Evolutionary conservation across 345 rosid genomes (phyloP), one percentile per base, ranked within the genome.

Genomic region (Conringia planisiliqua): DNA sequence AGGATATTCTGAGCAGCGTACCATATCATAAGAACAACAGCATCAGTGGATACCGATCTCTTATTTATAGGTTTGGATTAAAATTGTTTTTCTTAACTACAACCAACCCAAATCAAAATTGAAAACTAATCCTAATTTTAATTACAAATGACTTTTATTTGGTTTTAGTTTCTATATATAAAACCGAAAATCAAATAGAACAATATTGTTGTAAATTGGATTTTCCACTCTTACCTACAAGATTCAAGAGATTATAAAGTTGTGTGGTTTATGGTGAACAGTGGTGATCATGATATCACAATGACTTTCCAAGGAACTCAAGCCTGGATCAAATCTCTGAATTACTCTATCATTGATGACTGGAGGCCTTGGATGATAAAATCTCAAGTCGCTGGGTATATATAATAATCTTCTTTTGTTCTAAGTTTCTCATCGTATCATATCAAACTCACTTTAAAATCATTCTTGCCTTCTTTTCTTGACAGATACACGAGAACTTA

Each of bases 301-400:
- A 43, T 80, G n/a, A 83, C 93, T 2, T 85, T 74, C 68, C 4
- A 72, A 29, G 79, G 77, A 33, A 86, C 93, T 27, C 85, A 85
- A 81, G 86, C 80, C 0, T 88, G 93, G 86, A 85, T 84, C 55
- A 63, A 71, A 72, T 70, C 83, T 3, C 80, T 86, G 0, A 85
- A 82, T 68, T 84, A 85, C 62, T 63, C 88, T 26, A 82, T 82
- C 14, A 11, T 78, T 9, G 81, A 86, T 10, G 84, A 86, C 10
- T 85, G 90, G 93, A 77, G 90, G 61, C 70, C 83, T 0, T 89
- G 93, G 91, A 40, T 26, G 12, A 73, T 80, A 24, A 68, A 72
- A 4, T 73, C 76, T 63, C 93, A 85, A 80, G 76, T 88, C 56
- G 85, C 78, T 9, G 90, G 71, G 68, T 63, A 62, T 24, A 10